Evolutionary conservation across 805 yeast genomes (phyloP), one percentile per base, ranked within the genome.

Genomic region (Candida railenensis): DNA sequence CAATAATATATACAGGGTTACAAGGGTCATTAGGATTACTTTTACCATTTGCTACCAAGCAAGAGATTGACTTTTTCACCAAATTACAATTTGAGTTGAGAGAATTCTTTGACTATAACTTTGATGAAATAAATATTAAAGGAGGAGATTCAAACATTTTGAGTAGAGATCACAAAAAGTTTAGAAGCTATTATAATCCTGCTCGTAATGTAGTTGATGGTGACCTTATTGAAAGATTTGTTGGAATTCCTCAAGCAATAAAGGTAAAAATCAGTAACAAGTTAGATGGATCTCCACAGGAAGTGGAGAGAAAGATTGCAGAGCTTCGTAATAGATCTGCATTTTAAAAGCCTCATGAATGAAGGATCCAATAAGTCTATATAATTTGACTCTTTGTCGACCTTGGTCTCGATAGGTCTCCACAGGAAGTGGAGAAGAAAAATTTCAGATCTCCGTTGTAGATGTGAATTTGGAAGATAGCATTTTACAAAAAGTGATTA

Each of bases 101-200:
- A 7, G 57, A 66, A 15, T 50, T 53, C 37, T 56, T 57, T 34
- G 65, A 59, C 34, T 56, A 48, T 36, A 58, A 58, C 28, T 58
- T 60, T 25, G 63, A 61, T 16, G 58, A 58, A 37, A 44, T 61
- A n/a, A 57, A 62, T 49, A 54, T 56, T 57, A 44, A 52, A 9
- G 53, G 59, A 51, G 62, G 60, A 3, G 50, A 59, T 18, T 40
- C 34, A 9, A 62, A 76, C 3, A 46, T 82, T n/a, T 71, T 83
- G 2, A 92, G 85, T 0, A 73, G 94, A 47, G 86, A 85, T 51
- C 87, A 83, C 47, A 48, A 79, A 51, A 77, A 77, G 47, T 91
- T 76, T 60, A 68, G 97, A 46, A 77, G 97, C 44, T 86, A 85
- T 57, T 89, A 89, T 61, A 82, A 80, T n/a, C 97, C 97, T 0